Conservation (phyloP, 441 rosid species). For the Syzygium malaccense region DNA sequence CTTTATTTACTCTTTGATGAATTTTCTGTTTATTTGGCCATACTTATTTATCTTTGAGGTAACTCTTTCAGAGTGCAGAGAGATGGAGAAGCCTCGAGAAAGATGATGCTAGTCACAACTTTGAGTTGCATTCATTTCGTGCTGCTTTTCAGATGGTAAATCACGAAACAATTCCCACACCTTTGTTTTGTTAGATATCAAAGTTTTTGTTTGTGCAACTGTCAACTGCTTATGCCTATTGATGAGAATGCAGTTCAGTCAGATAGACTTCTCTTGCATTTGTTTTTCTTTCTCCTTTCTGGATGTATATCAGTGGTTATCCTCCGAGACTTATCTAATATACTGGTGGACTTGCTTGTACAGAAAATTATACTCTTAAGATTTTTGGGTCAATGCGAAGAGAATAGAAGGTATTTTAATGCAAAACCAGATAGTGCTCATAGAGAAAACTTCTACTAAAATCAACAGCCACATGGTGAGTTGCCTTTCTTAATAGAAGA, state of each 20-base stretch:
- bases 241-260: not conserved
- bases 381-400: not conserved
- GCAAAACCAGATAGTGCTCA: not conserved
- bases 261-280: not conserved
- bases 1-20: not conserved
- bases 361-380: not conserved
- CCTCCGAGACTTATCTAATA: not conserved
- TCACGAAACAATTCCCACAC: not conserved
- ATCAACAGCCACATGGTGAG: not conserved
- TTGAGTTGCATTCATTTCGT: constrained; percentile 81
- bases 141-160: constrained; percentile 88
- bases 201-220: not conserved
- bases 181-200: not conserved
- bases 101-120: constrained; percentile 76
- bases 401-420: not conserved
- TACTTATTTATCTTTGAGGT: not conserved
- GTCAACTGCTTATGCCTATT: not conserved
- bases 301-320: not conserved
- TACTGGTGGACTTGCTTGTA: not conserved
- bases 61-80: constrained; percentile 72
- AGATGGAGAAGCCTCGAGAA: constrained; percentile 73
- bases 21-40: not conserved
- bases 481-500: not conserved
- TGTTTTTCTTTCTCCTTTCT: not conserved
- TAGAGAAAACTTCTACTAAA: not conserved